Evolutionary conservation across 306 rosid genomes (phyloP).

Genomic region (Argentina anserina): DNA sequence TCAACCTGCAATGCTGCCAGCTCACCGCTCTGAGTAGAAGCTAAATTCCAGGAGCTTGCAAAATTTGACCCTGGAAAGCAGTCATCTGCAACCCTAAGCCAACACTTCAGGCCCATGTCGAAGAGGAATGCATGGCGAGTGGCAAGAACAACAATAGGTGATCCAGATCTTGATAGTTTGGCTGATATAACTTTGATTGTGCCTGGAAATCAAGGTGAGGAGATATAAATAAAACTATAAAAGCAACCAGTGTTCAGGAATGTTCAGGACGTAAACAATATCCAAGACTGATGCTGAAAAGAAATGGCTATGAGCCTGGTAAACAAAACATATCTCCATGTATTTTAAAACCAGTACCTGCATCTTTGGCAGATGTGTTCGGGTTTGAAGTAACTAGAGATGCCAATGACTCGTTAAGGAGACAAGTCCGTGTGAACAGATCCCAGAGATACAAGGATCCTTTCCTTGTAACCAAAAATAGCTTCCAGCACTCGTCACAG

Average conservation of each 20-base stretch:
- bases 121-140: slow-evolving; percentile 92
- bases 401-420: slow-evolving; percentile 75
- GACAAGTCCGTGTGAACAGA: slow-evolving; percentile 63
- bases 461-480: slow-evolving; percentile 83
- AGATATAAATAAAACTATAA: neutral
- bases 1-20: slow-evolving; percentile 96
- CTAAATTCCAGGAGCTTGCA: slow-evolving; percentile 92
- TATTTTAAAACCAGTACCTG: slow-evolving; percentile 47
- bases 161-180: slow-evolving; percentile 69
- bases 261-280: neutral
- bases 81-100: slow-evolving; percentile 98
- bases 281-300: slow-evolving; percentile 1
- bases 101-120: slow-evolving; percentile 85
- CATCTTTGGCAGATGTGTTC: slow-evolving; percentile 52
- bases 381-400: slow-evolving; percentile 62
- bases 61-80: slow-evolving; percentile 97
- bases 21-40: slow-evolving; percentile 88
- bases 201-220: slow-evolving; percentile 36
- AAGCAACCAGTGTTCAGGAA: neutral
- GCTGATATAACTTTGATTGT: slow-evolving; percentile 77
- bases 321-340: neutral
- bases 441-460: slow-evolving; percentile 89
- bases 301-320: neutral
- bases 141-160: slow-evolving; percentile 79
- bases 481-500: slow-evolving; percentile 85